Evolutionary conservation across 305 asterid species (phyloP).

Genomic region (Solanum hybrid): DNA sequence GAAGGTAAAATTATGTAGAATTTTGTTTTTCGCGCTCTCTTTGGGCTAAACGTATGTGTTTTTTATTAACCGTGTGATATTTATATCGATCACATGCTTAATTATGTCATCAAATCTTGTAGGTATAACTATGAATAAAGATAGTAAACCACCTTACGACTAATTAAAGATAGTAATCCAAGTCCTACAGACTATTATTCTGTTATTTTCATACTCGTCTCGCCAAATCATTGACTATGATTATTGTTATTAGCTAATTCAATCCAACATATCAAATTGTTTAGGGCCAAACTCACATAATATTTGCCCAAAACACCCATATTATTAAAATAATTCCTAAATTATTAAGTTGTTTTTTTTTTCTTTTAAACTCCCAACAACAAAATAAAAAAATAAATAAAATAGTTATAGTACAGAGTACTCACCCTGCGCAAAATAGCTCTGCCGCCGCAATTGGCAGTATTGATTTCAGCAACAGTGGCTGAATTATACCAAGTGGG

Average conservation of each 20-base stretch:
- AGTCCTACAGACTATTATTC: background rate
- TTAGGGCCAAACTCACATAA: background rate
- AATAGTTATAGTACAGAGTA: background rate
- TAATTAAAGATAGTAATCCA: background rate
- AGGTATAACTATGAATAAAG: background rate
- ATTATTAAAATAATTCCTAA: background rate
- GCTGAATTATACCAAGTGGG: conserved; percentile 1
- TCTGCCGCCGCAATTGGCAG: background rate
- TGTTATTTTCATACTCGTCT: background rate
- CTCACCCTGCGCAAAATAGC: conserved; percentile 20
- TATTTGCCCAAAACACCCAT: background rate
- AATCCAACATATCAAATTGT: background rate
- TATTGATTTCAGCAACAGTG: background rate
- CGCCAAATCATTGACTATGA: background rate
- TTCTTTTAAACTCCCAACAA: background rate
- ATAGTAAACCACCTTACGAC: background rate
- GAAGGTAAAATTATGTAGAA: background rate
- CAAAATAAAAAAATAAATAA: background rate
- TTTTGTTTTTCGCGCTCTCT: background rate
- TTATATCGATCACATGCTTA: background rate
- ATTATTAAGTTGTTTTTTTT: background rate
- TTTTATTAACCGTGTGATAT: background rate
- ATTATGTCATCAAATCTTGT: background rate
- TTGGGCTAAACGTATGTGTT: background rate
- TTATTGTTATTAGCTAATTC: background rate